A percentile compares a stretch with the other conserved stretches of the same genome.
phyloP scores from a whole-genome alignment of 371 early-diverging fungal species.

The Mucor ambiguus region DNA sequence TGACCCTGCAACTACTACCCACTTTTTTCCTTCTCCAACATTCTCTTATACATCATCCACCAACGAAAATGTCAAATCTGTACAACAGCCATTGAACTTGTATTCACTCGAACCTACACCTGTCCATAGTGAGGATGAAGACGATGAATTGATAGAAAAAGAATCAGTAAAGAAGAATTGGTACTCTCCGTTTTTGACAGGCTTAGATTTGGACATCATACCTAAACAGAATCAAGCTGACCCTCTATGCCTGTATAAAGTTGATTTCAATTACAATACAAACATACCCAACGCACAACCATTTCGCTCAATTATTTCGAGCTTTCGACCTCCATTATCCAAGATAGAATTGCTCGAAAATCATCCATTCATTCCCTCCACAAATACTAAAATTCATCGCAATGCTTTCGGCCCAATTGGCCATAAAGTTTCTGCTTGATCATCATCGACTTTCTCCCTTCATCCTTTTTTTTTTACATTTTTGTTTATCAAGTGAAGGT shows the following conservation, averaged over 20 bases:
- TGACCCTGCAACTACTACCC: conserved; percentile 1
- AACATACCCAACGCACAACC: conserved; percentile 7
- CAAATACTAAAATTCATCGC: conserved; percentile 3
- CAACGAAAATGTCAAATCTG: background rate
- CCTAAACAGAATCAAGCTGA: conserved; percentile 20
- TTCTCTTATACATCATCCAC: conserved; percentile 8
- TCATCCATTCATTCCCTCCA: conserved; percentile 31
- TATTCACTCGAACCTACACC: conserved; percentile 18
- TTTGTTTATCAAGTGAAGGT: background rate
- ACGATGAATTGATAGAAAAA: background rate
- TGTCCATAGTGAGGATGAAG: conserved; percentile 22
- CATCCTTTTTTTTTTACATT: background rate
- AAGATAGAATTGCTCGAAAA: conserved; percentile 27
- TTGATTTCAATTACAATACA: conserved; percentile 11
- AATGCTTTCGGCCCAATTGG: conserved; percentile 24
- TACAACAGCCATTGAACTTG: conserved; percentile 3
- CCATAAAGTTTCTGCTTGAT: conserved; percentile 7
- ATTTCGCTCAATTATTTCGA: background rate
- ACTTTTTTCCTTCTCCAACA: conserved; percentile 11
- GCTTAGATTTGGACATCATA: conserved; percentile 35
- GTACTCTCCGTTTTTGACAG: conserved; percentile 41
- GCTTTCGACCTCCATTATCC: background rate
- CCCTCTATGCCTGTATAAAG: conserved; percentile 21
- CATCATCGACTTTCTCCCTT: background rate
- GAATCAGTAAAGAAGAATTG: conserved; percentile 17